Base-by-base conservation (phyloP, 2,329 filamentous ascomycete species). In the Alternaria sp. region DNA sequence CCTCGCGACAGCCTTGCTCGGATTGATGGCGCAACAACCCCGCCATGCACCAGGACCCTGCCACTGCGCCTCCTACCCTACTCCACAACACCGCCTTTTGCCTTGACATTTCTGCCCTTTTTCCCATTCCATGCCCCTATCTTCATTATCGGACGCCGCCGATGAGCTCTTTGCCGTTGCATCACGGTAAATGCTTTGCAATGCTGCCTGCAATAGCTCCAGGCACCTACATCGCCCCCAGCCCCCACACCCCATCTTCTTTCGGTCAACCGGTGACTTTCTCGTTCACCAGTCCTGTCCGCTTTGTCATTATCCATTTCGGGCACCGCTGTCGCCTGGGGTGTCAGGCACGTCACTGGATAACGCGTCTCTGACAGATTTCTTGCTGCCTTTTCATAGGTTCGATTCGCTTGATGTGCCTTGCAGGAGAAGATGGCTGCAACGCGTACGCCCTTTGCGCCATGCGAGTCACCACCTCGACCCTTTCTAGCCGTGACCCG, bases 201-300 rank as follows among this genome's bases (percentile, higher is more conserved):
- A 26, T 36, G 64, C 26, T 60, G 61, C 56, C 60, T 45, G 47
- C 46, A 40, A 45, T 49, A 30, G 45, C 44, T 65, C 28, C 63
- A 69, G 62, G 67, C 67, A 67, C 28, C 62, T 57, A 62, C 43
- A 19, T 55, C 40, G 47, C 50, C 43, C 23, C 50, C 62, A 63
- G 70, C 68, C 73, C 73, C 73, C 72, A 70, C 69, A 46, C 53
- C 30, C 55, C 32, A 56, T 57, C 73, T 68, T 32, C 45, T 64
- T 69, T 62, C 17, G 69, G 68, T 12, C 15, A 59, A 67, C 73
- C 69, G 72, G 72, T 76, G 71, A 74, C 73, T 57, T 61, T 58
- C 32, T 47, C 49, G 61, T 70, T 74, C 67, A 67, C 69, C 61
- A 62, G 46, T 23, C 6, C 21, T 40, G 6, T 43, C 19, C 21